Evolutionary conservation across 2,329 filamentous ascomycete genomes (phyloP), one percentile per base, ranked within the genome.

Genomic region (Aspergillus pseudoviridinutans): DNA sequence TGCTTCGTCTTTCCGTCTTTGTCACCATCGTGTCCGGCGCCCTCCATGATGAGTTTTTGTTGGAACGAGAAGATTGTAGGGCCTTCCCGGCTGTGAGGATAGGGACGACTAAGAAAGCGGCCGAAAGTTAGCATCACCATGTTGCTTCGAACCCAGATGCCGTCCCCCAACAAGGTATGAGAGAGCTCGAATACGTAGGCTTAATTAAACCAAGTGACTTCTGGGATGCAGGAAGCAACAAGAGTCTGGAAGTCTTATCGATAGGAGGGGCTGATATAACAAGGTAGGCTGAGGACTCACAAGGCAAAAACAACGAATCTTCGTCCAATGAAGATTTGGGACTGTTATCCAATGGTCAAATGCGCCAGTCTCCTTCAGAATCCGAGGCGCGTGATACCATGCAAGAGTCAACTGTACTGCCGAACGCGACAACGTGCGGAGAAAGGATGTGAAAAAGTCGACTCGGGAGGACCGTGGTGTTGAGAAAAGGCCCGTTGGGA

Each of bases 121-220:
- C 61, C 63, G 51, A 74, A 68, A 29, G 70, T 75, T 67, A 75
- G 72, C 71, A 75, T 71, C 51, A 65, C 68, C 71, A 73, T 72
- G 9, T 35, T 72, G 53, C 50, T 54, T 42, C 50, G 9, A 24
- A 35, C 44, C 28, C 25, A 25, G 22, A 29, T n/a, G 53, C 22
- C 12, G 49, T 58, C 28, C 28, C 49, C 47, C 53, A 51, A 27
- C 46, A 51, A 25, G 24, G 32, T 6, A 42, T 47, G 27, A 56
- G 10, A 51, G 20, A 46, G 35, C 28, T 29, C 28, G 35, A n/a
- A 29, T 17, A 46, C 42, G 22, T 20, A 46, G 38, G 20, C 44
- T 44, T 22, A 22, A 32, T 41, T 27, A 12, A 25, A 28, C 6
- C 14, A 51, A 41, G 28, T 8, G n/a, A 56, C 35, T 28, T 24